These are phyloP conservation scores for Ploettnerulaceae sp. DNA, from an alignment of 2,329 filamentous ascomycete genomes.

Conservation along the genomic window DNA sequence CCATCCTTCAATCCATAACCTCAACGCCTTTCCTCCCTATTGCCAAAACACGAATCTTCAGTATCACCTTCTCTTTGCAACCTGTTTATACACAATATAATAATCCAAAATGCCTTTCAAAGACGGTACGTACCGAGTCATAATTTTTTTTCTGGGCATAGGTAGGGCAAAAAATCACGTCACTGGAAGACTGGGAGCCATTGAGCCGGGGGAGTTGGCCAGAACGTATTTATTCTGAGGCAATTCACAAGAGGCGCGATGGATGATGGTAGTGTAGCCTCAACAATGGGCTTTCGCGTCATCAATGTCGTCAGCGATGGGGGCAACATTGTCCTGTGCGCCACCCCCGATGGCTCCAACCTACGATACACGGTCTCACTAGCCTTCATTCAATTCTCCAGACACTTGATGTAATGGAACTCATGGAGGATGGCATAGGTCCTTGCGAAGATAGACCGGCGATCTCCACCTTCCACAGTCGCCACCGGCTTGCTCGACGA, in stretches of 20 bases:
- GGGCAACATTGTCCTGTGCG: slow-evolving; percentile 11
- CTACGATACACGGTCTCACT: slow-evolving; percentile 9
- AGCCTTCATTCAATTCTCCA: not conserved
- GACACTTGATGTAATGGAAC: slow-evolving; percentile 4
- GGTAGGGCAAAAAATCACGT: slow-evolving; percentile 17
- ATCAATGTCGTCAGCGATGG: slow-evolving; percentile 7
- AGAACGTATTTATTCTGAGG: slow-evolving; percentile 1
- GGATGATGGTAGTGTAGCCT: not conserved
- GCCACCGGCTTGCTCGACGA: slow-evolving; percentile 15
- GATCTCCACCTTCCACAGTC: not conserved
- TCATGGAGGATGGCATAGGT: not conserved
- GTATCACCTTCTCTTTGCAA: slow-evolving; percentile 3
- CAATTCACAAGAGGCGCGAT: not conserved
- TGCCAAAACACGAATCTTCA: slow-evolving; percentile 2
- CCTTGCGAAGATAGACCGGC: not conserved
- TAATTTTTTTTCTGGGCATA: slow-evolving; percentile 6
- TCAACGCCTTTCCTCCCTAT: not conserved
- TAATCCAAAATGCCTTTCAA: slow-evolving; percentile 38
- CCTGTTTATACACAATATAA: slow-evolving; percentile 24
- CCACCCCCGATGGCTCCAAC: slow-evolving; percentile 6
- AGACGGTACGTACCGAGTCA: slow-evolving; percentile 34
- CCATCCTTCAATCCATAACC: slow-evolving; percentile 4
- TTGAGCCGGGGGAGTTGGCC: slow-evolving; percentile 8
- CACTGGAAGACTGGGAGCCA: slow-evolving; percentile 18
- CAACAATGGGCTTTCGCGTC: not conserved